phyloP scores from a whole-genome alignment of 2,329 filamentous ascomycete genomes.

The Sphaerulina vaccinii region DNA sequence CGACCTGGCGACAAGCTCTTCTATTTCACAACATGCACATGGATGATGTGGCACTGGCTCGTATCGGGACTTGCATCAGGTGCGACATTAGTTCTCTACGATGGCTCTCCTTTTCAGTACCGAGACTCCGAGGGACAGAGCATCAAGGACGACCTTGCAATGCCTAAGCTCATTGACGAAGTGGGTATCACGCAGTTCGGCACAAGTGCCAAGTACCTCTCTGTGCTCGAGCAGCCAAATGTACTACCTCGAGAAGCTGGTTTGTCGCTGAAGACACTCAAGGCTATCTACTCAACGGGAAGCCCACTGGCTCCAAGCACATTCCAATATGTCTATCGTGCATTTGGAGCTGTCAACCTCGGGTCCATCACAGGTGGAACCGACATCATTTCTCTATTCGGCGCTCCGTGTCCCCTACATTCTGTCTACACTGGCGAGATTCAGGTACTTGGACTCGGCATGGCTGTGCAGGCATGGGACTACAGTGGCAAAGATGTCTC shows the following conservation, averaged over 20 bases:
- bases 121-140: constrained; percentile 46
- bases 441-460: constrained; percentile 50
- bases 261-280: constrained; percentile 59
- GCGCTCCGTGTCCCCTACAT: constrained; percentile 65
- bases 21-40: constrained; percentile 92
- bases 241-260: constrained; percentile 59
- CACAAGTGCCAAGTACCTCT: constrained; percentile 91
- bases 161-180: constrained; percentile 78
- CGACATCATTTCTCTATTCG: constrained; percentile 94
- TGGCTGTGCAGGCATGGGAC: constrained; percentile 52
- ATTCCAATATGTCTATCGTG: constrained; percentile 82
- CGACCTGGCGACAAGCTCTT: constrained; percentile 70
- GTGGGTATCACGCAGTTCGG: constrained; percentile 88
- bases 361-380: constrained; percentile 94
- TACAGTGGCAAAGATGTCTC: constrained; percentile 59
- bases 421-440: constrained; percentile 54
- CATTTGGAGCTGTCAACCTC: constrained; percentile 83
- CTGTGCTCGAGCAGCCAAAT: constrained; percentile 77
- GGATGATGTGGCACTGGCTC: constrained; percentile 99
- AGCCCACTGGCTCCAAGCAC: constrained; percentile 90
- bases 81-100: constrained; percentile 81
- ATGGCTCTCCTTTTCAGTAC: constrained; percentile 79
- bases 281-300: constrained; percentile 90
- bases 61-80: constrained; percentile 81
- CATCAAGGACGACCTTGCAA: constrained; percentile 70